Conservation (phyloP, 1,284 basidiomycete species). For the Butyriboletus appendiculatus region DNA sequence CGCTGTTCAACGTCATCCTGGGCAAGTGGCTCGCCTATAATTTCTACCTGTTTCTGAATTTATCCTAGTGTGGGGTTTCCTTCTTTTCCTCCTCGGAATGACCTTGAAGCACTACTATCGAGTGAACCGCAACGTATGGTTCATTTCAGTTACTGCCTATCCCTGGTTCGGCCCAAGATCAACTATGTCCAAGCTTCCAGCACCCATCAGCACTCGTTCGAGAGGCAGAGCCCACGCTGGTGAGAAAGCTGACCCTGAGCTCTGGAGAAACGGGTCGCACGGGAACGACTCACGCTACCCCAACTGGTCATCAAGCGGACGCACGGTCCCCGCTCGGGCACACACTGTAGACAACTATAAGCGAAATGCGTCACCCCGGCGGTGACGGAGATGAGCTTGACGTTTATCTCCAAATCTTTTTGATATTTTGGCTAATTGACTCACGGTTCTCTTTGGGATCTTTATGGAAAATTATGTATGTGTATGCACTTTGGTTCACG, state of each 20-base stretch:
- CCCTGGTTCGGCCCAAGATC: conserved; percentile 63
- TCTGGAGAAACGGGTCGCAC: conserved; percentile 23
- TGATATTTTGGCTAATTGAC: conserved; percentile 10
- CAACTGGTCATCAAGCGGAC: conserved; percentile 32
- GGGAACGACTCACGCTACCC: conserved; percentile 29
- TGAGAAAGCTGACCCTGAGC: conserved; percentile 29
- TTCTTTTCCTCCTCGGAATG: conserved; percentile 60
- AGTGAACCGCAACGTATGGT: conserved; percentile 74
- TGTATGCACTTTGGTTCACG: conserved; percentile 11
- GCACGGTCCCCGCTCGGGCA: conserved; percentile 37
- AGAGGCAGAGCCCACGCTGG: conserved; percentile 30
- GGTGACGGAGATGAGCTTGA: conserved; percentile 35
- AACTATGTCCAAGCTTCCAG: conserved; percentile 38
- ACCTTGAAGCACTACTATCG: conserved; percentile 63
- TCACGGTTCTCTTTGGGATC: conserved; percentile 1
- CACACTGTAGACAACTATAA: conserved; percentile 40
- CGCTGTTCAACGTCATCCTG: conserved; percentile 72
- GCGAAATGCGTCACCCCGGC: conserved; percentile 47
- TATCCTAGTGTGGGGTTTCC: conserved; percentile 58
- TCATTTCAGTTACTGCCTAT: conserved; percentile 67
- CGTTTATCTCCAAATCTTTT: conserved; percentile 2
- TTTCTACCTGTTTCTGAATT: conserved; percentile 19
- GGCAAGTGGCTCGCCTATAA: conserved; percentile 42
- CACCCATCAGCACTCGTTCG: conserved; percentile 32
- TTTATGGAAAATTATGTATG: conserved; percentile 8